phyloP scores from a whole-genome alignment of 192 early-diverging fungal genomes.

The Coemansia sp. region DNA sequence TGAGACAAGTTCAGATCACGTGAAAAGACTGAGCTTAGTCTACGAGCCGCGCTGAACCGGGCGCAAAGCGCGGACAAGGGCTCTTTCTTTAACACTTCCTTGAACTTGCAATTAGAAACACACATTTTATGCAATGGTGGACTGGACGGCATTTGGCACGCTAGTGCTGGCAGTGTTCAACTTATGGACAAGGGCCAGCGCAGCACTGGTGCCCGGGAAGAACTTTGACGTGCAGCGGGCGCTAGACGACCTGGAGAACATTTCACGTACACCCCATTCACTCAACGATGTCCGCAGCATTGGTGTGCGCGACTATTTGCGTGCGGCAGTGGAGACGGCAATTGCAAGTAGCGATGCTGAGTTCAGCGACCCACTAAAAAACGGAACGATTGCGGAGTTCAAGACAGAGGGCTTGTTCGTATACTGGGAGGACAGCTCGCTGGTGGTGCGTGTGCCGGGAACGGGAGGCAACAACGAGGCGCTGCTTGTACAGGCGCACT shows the following conservation, averaged over 20 bases:
- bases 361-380: slow-evolving; percentile 30
- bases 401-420: slow-evolving; percentile 22
- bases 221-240: slow-evolving; percentile 45
- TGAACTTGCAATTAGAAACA: no score
- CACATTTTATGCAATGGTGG: neutral
- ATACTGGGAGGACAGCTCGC: slow-evolving; percentile 58
- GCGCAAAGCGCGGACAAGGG: neutral
- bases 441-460: slow-evolving; percentile 64
- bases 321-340: slow-evolving; percentile 22
- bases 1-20: neutral
- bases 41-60: neutral
- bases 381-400: slow-evolving; percentile 37
- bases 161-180: slow-evolving; percentile 20
- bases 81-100: no score
- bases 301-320: slow-evolving; percentile 46
- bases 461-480: slow-evolving; percentile 52
- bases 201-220: neutral
- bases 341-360: slow-evolving; percentile 20
- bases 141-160: slow-evolving; percentile 10
- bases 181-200: neutral
- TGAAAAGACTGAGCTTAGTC: neutral
- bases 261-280: slow-evolving; percentile 48
- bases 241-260: slow-evolving; percentile 28
- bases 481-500: slow-evolving; percentile 68
- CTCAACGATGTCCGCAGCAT: slow-evolving; percentile 53